These are phyloP conservation scores for Pichia sp. DNA, from an alignment of 1,139 yeast species.

Conservation along the genomic window DNA sequence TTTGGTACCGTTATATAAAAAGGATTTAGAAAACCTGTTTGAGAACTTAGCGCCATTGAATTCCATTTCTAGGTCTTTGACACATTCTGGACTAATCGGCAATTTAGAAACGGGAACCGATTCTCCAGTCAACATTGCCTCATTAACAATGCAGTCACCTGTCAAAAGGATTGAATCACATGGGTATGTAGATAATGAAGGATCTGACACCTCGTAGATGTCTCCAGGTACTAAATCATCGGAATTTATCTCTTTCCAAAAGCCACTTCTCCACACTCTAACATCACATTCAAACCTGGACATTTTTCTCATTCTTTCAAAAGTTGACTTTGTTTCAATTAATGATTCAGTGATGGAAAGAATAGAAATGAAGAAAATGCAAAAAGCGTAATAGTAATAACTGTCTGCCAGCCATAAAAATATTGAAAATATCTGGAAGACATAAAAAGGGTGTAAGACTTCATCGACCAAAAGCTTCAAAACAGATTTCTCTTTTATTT, in stretches of 20 bases:
- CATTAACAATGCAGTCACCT: slow-evolving; percentile 93
- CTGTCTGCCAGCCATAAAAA: slow-evolving; percentile 88
- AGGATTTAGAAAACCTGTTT: slow-evolving; percentile 65
- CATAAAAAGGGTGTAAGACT: slow-evolving; percentile 88
- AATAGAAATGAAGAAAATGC: slow-evolving; percentile 82
- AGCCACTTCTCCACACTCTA: slow-evolving; percentile 87
- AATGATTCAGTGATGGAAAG: slow-evolving; percentile 76
- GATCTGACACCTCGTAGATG: slow-evolving; percentile 74
- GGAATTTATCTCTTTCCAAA: slow-evolving; percentile 82
- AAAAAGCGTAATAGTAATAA: slow-evolving; percentile 87
- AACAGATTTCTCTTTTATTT: slow-evolving; percentile 69
- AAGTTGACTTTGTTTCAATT: slow-evolving; percentile 75
- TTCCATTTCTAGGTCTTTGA: slow-evolving; percentile 50
- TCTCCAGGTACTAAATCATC: slow-evolving; percentile 95
- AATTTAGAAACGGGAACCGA: slow-evolving; percentile 90
- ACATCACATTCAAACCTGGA: slow-evolving; percentile 74
- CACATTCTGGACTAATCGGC: slow-evolving; percentile 60
- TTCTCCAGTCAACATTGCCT: slow-evolving; percentile 59
- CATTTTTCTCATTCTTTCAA: slow-evolving; percentile 66
- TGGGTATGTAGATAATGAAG: slow-evolving; percentile 67
- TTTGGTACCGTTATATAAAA: slow-evolving; percentile 82
- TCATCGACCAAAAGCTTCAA: slow-evolving; percentile 72
- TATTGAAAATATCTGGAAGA: slow-evolving; percentile 89
- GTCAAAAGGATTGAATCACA: slow-evolving; percentile 83
- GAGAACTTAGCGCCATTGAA: slow-evolving; percentile 55